Evolutionary conservation across 345 rosid genomes (phyloP), one percentile per base, ranked within the genome.

Genomic region (Salix udensis): DNA sequence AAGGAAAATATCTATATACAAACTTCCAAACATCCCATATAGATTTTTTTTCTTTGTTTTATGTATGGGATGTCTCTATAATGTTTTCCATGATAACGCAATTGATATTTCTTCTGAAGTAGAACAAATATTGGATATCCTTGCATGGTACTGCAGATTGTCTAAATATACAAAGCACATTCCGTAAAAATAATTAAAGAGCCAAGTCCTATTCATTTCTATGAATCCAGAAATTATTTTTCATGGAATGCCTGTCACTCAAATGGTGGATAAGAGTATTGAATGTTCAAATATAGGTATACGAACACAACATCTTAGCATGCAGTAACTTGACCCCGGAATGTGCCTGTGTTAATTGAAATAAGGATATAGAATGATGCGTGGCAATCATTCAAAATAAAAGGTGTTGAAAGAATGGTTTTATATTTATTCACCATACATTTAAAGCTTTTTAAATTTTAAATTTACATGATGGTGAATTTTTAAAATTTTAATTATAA

Each of bases 1-100:
- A 37, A 40, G 7, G 46, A 77, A 80, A 78, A 80, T 75, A 80
- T 78, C 80, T 78, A 18, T 26, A 64, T 69, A 65, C 61, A 68
- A 80, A 75, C 74, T 77, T 80, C 83, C 83, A 83, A 74, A 68
- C 1, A 26, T 7, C 21, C 31, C 9, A n/a, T 7, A 2, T 70
- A 71, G 52, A 50, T 76, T 71, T 64, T 70, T 64, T n/a, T 46
- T 46, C 21, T 8, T 71, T 67, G 67, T 72, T 76, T 67, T 76
- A 7, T 77, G 26, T 21, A 37, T 11, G 53, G n/a, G 13, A 36
- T 40, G 39, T 6, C 15, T 40, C 46, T 7, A 23, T n/a, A 52
- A 39, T 39, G 7, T 58, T 68, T 19, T 28, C 18, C 61, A 16
- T 19, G n/a, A 42, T 12, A 8, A 6, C 10, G 68, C 30, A 44